These are phyloP conservation scores for Handroanthus guayacan DNA, from an alignment of 257 asterid species.

Conservation along the genomic window DNA sequence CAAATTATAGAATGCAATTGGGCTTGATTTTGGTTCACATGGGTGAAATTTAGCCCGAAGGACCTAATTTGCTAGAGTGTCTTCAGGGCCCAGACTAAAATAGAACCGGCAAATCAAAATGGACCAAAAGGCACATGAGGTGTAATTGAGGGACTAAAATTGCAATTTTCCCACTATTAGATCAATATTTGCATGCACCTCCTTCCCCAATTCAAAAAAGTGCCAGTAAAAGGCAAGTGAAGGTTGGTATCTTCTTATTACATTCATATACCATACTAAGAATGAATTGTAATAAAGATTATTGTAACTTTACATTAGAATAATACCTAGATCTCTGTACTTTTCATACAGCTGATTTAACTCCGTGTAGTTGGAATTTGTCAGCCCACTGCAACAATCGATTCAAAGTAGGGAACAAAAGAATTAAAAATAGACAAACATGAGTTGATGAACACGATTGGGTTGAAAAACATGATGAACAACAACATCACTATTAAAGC, in stretches of 20 bases:
- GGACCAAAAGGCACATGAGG: too few relatives aligned
- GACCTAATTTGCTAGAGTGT: too few relatives aligned
- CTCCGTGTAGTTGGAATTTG: slow-evolving; percentile 85
- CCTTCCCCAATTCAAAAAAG: slow-evolving; percentile 11
- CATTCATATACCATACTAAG: not conserved
- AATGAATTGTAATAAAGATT: not conserved
- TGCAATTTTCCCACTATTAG: too few relatives aligned
- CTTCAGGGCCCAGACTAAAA: too few relatives aligned
- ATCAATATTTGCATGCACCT: not conserved
- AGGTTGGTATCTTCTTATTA: not conserved
- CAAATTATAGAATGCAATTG: not conserved
- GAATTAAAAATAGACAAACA: slow-evolving; percentile 15
- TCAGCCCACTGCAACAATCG: slow-evolving; percentile 73
- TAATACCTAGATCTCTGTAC: slow-evolving; percentile 72
- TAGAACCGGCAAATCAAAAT: too few relatives aligned
- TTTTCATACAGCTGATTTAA: slow-evolving; percentile 68
- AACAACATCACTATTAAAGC: not conserved
- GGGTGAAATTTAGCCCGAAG: too few relatives aligned
- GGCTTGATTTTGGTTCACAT: too few relatives aligned
- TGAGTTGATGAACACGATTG: not conserved
- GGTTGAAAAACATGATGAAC: not conserved
- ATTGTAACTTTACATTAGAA: not conserved
- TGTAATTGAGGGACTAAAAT: too few relatives aligned
- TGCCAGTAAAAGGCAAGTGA: not conserved
- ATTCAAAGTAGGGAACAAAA: not conserved